A percentile compares a stretch with the other conserved stretches of the same genome.
These are phyloP conservation scores for Angophora floribunda DNA, from an alignment of 345 rosid species.

Conservation along the genomic window DNA sequence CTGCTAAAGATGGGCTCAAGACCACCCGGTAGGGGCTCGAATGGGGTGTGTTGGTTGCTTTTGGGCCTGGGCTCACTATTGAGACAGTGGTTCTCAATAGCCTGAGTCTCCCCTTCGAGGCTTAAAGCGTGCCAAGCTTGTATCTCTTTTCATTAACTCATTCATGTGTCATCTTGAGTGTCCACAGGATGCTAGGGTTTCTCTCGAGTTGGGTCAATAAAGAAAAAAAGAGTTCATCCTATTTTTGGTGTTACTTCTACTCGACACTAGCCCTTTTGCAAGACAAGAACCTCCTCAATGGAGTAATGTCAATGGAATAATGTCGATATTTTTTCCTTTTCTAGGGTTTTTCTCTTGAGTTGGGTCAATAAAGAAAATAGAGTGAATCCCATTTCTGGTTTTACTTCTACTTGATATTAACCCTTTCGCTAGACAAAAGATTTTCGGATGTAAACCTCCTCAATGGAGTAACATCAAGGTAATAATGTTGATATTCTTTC, in stretches of 20 bases:
- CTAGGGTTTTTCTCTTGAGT: neutral
- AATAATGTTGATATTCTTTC: neutral
- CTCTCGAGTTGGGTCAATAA: neutral
- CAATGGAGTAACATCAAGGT: neutral
- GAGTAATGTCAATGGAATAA: neutral
- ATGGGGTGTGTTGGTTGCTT: conserved; percentile 31
- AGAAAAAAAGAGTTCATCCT: neutral
- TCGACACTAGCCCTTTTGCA: neutral
- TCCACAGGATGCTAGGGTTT: neutral
- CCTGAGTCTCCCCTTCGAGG: neutral
- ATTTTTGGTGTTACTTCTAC: rapidly evolving
- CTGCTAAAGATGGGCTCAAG: conserved; percentile 2
- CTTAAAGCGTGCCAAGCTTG: neutral
- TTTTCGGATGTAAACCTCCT: too few species aligned
- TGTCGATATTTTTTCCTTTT: neutral
- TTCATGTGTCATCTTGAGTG: neutral
- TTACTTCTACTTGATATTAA: neutral
- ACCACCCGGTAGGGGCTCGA: conserved; percentile 34
- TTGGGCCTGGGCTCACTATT: conserved; percentile 36
- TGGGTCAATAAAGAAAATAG: neutral
- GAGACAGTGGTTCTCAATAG: conserved; percentile 35
- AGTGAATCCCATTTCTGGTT: neutral
- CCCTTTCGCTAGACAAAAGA: neutral
- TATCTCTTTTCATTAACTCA: neutral
- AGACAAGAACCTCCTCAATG: neutral